A percentile compares a stretch with the other conserved stretches of the same genome.
Evolutionary conservation across 768 basidiomycete species (phyloP).

Genomic region (Rhizopogon roseolus): DNA sequence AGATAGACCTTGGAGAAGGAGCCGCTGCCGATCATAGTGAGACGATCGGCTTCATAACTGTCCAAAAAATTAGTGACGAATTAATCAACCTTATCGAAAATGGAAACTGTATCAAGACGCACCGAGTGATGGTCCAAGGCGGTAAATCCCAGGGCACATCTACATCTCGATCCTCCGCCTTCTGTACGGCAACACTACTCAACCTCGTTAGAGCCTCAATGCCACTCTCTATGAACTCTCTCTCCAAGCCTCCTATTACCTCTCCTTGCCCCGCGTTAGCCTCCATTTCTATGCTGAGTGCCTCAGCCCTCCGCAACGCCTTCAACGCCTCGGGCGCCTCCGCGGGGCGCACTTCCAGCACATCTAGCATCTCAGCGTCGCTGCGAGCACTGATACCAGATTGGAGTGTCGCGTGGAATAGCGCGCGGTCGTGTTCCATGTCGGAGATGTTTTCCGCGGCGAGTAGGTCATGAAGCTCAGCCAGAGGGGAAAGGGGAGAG

Average conservation of each 20-base stretch:
- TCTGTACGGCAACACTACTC: conserved; percentile 30
- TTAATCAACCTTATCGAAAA: neutral
- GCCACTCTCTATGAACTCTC: conserved; percentile 67
- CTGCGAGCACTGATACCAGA: neutral
- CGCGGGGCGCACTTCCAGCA: neutral
- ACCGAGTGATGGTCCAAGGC: conserved; percentile 75
- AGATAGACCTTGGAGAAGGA: conserved; percentile 76
- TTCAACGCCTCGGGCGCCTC: neutral
- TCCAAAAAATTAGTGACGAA: neutral
- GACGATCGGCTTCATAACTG: conserved; percentile 72
- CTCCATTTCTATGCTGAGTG: neutral
- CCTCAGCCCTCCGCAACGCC: neutral
- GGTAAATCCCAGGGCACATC: conserved; percentile 37
- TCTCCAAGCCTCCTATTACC: conserved; percentile 27
- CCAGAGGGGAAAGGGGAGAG: neutral
- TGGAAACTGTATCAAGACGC: conserved; percentile 5
- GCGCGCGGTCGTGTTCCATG: neutral
- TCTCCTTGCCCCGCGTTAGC: neutral
- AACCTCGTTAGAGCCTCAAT: conserved; percentile 67
- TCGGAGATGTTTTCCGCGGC: neutral
- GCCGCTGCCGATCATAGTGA: conserved; percentile 66
- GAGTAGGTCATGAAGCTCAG: neutral
- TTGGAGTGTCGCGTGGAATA: neutral
- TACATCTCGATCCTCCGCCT: conserved; percentile 9
- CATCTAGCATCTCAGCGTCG: neutral